phyloP scores from a whole-genome alignment of 768 basidiomycete species.

The Melanogaster broomeanus region DNA sequence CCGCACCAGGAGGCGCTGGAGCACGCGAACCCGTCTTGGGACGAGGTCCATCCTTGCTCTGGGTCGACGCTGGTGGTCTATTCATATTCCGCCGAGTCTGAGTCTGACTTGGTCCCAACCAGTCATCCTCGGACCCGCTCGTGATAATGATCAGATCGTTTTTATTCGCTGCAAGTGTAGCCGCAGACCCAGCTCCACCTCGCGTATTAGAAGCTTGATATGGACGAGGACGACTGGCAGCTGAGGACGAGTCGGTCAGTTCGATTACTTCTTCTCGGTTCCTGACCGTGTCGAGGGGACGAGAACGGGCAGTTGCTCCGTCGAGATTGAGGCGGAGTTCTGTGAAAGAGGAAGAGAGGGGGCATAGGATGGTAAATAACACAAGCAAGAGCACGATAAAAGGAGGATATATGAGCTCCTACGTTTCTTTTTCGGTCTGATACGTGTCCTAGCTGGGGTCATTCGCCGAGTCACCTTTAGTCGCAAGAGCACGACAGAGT shows the following conservation, averaged over 20 bases:
- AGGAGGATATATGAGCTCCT: constrained; percentile 1
- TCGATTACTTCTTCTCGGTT: constrained; percentile 15
- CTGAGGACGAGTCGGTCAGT: constrained; percentile 25
- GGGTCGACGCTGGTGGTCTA: neutral
- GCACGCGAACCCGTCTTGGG: neutral
- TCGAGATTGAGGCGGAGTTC: constrained; percentile 12
- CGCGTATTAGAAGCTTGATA: neutral
- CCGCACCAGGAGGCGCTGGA: constrained; percentile 12
- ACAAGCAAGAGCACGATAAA: neutral
- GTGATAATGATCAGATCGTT: constrained; percentile 25
- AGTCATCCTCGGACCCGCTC: constrained; percentile 24
- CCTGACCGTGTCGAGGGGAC: constrained; percentile 13
- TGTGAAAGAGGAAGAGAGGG: neutral
- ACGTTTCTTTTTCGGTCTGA: constrained; percentile 16
- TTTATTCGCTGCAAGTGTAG: neutral
- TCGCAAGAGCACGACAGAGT: neutral
- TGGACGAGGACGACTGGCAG: constrained; percentile 1
- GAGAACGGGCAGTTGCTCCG: constrained; percentile 3
- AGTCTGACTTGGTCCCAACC: neutral
- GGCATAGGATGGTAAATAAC: neutral
- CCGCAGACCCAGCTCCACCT: neutral
- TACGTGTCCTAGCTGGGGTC: constrained; percentile 16
- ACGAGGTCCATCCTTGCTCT: neutral
- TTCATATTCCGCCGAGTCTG: neutral
- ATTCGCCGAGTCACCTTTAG: constrained; percentile 4